Evolutionary conservation across 2,329 filamentous ascomycete species (phyloP).

Genomic region (Phialocephala subalpina): DNA sequence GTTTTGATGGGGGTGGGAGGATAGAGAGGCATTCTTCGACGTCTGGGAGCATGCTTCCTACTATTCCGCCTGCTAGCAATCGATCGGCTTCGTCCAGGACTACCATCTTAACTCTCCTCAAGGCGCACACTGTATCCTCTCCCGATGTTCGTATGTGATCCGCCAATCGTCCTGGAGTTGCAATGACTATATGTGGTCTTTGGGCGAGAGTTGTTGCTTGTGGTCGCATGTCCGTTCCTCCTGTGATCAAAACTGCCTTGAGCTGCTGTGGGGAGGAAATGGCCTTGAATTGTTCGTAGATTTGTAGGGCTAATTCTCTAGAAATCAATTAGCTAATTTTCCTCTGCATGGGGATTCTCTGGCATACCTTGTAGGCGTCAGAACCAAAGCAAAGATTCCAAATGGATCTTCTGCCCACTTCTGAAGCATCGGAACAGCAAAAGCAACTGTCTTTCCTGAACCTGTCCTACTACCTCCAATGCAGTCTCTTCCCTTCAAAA

Average conservation of each 20-base stretch:
- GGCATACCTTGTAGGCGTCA: slow-evolving; percentile 81
- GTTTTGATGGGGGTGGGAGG: slow-evolving; percentile 77
- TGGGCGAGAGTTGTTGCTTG: slow-evolving; percentile 86
- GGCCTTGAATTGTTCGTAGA: slow-evolving; percentile 94
- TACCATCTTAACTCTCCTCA: slow-evolving; percentile 82
- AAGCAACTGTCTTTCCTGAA: slow-evolving; percentile 97
- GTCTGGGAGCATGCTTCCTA: slow-evolving; percentile 92
- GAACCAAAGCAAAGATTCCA: slow-evolving; percentile 86
- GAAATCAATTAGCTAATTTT: slow-evolving; percentile 28
- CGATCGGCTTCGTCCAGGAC: slow-evolving; percentile 97
- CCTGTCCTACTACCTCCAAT: slow-evolving; percentile 95
- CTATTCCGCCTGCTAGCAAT: slow-evolving; percentile 74
- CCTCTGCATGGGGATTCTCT: neutral
- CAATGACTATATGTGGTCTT: slow-evolving; percentile 90
- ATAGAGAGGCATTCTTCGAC: slow-evolving; percentile 87
- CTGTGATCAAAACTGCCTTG: slow-evolving; percentile 89
- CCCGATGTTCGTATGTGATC: slow-evolving; percentile 94
- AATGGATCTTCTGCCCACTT: slow-evolving; percentile 92
- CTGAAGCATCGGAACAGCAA: slow-evolving; percentile 92
- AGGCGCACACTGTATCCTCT: slow-evolving; percentile 84
- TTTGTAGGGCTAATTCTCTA: slow-evolving; percentile 91
- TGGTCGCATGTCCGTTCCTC: slow-evolving; percentile 88
- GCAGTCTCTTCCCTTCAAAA: slow-evolving; percentile 88
- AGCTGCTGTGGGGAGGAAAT: slow-evolving; percentile 88
- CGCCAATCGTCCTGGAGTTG: slow-evolving; percentile 90